Percentiles rank a stretch among this genome's conserved stretches.
Evolutionary conservation across 805 yeast species (phyloP).

Genomic region (Starmerella tilneyi): DNA sequence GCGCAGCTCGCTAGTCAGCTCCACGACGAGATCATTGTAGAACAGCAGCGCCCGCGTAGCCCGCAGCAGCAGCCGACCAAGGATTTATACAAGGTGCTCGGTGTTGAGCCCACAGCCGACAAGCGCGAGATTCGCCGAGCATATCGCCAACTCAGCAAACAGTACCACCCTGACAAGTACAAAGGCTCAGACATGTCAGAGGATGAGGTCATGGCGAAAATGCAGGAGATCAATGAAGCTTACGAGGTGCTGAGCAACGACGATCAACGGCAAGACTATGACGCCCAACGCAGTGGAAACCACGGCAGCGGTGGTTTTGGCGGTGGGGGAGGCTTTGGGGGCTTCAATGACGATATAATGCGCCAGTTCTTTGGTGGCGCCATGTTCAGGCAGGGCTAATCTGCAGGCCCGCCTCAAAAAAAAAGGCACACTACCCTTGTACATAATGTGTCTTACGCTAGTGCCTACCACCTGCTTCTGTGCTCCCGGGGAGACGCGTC

Average conservation of each 20-base stretch:
- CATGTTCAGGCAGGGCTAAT: no score
- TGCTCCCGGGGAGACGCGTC: no score
- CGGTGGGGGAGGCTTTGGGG: conserved; percentile 17
- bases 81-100: conserved; percentile 75
- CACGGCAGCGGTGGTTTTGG: conserved; percentile 11
- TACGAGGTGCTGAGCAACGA: conserved; percentile 72
- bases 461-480: no score
- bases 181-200: conserved; percentile 49
- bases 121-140: conserved; percentile 68
- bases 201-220: conserved; percentile 65
- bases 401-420: no score
- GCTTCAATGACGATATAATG: conserved; percentile 8
- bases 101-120: conserved; percentile 55
- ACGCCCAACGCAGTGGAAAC: conserved; percentile 29
- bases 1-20: conserved; percentile 19
- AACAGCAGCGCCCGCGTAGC: conserved; percentile 26
- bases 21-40: conserved; percentile 26
- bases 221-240: conserved; percentile 89
- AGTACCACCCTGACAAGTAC: conserved; percentile 88
- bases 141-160: conserved; percentile 63
- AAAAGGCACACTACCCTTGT: no score
- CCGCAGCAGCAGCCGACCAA: conserved; percentile 33
- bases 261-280: conserved; percentile 55
- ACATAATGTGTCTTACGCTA: no score
- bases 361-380: conserved; percentile 6